Evolutionary conservation across 768 basidiomycete species (phyloP), one percentile per base, ranked within the genome.

Genomic region (Tubosaeta brunneosetosa): DNA sequence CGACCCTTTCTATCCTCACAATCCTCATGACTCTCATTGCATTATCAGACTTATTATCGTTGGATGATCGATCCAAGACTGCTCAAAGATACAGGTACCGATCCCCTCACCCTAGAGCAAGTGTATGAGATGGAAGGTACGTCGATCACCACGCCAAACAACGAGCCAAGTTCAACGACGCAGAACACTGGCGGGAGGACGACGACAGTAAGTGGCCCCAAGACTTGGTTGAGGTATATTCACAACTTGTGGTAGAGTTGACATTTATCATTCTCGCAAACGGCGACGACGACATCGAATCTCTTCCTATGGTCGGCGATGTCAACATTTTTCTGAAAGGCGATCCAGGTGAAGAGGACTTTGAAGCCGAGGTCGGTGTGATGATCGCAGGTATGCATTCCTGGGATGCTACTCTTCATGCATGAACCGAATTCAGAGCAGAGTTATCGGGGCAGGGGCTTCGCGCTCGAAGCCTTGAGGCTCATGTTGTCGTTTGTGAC

Each of bases 71-170:
- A 80, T 64, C 79, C 81, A 32, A 82, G 83, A 56, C 73, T 97
- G 49, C 79, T 84, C 38, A 77, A 81, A 45, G 74, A 86, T 16
- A 97, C 92, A 0, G 92, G 92, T 5, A 92, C 89, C 52, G 92
- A 95, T 59, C 85, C 86, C 4, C 75, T 97, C 38, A 80, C 78
- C 8, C 70, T 92, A 7, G 83, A 87, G 54, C 82, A 94, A 62
- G 94, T 94, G 62, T 84, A 85, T 54, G 84, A 85, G 22, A 95
- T 95, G 93, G 93, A 95, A 67, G 74, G 93, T 92, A 61, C 55
- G 78, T 60, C 49, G 12, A 42, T 38, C 6, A n/a, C 32, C 17
- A 49, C 13, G 12, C 27, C 2, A 36, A 26, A 19, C 36, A 31
- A 50, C 47, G 34, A 25, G 45, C 47, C 31, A 31, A 47, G 37